Base-by-base conservation (phyloP, 2,329 filamentous ascomycete genomes). In the Metarhizium album region DNA sequence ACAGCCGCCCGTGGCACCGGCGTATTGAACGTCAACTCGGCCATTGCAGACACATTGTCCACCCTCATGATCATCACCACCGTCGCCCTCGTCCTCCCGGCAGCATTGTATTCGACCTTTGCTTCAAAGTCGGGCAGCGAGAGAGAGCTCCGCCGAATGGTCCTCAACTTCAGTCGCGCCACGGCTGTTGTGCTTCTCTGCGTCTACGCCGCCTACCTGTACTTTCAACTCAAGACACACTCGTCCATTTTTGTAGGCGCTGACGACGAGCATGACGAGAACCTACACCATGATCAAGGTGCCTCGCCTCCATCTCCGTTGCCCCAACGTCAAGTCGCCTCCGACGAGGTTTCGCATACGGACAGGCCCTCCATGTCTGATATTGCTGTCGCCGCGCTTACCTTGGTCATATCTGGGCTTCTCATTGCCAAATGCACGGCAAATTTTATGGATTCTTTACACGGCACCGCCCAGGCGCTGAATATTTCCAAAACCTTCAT, bases 191-290 rank as follows among this genome's bases (percentile, higher is more conserved):
- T 55, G 16, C 33, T 55, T 27, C 45, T 55, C 5, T 33, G 52
- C 18, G 50, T 55, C 8, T 55, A 55, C 43, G 38, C 23, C 9
- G 52, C 48, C 2, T 55, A 54, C 42, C 47, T 55, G 4, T 55
- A 55, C 13, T 55, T 55, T 20, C 54, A 55, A 37, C 52, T 54
- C 50, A 54, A 52, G 38, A 55, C 54, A 3, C 54, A 55, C 47
- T 46, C 52, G 6, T 50, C 52, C 2, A 47, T 55, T 11, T 55
- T 55, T 33, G 46, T 52, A 14, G 52, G 51, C 8, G 50, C 51
- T 9, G 53, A 47, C 6, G 47, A 45, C 5, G 49, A 46, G 1
- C 29, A 43, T 20, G 43, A 33, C 3, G 43, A 20, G 9, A 14
- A 35, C 3, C 13, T 18, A 16, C n/a, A 11, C 18, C 11, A 46